These are phyloP conservation scores for Alternaria rosae DNA, from an alignment of 2,329 filamentous ascomycete genomes.

Conservation along the genomic window DNA sequence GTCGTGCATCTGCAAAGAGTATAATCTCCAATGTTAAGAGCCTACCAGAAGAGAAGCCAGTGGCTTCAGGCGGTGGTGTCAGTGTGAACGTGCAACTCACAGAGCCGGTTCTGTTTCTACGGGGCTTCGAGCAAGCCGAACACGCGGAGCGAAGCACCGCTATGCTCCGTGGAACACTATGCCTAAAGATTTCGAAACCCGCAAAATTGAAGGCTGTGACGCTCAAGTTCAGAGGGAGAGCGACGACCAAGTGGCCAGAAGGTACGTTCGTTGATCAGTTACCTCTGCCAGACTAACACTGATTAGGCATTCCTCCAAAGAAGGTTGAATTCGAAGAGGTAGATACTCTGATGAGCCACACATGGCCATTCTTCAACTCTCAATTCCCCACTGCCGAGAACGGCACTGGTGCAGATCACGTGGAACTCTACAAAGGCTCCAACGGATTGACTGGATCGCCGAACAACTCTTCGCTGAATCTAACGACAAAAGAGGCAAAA, in stretches of 20 bases:
- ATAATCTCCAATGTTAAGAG: slow-evolving; percentile 42
- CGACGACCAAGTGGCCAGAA: slow-evolving; percentile 95
- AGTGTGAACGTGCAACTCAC: slow-evolving; percentile 76
- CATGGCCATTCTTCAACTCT: slow-evolving; percentile 90
- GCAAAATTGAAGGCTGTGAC: slow-evolving; percentile 93
- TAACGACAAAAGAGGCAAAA: slow-evolving; percentile 63
- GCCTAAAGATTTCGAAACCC: slow-evolving; percentile 83
- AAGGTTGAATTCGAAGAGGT: slow-evolving; percentile 86
- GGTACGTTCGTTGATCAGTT: slow-evolving; percentile 55
- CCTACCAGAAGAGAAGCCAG: slow-evolving; percentile 67
- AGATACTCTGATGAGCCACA: slow-evolving; percentile 86
- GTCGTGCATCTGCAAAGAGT: slow-evolving; percentile 44
- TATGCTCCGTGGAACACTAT: slow-evolving; percentile 83
- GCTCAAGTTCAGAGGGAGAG: slow-evolving; percentile 83
- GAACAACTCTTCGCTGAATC: slow-evolving; percentile 54
- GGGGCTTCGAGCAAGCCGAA: slow-evolving; percentile 78
- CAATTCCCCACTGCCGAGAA: slow-evolving; percentile 66
- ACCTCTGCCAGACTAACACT: slow-evolving; percentile 9
- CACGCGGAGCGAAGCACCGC: slow-evolving; percentile 72
- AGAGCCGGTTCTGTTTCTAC: slow-evolving; percentile 81
- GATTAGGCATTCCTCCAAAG: slow-evolving; percentile 78
- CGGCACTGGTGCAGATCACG: slow-evolving; percentile 69
- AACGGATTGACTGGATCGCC: slow-evolving; percentile 54
- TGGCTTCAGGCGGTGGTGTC: slow-evolving; percentile 80
- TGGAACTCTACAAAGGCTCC: slow-evolving; percentile 61